These are phyloP conservation scores for Taphrina flavorubra DNA, from an alignment of 1,139 yeast genomes.

Conservation along the genomic window DNA sequence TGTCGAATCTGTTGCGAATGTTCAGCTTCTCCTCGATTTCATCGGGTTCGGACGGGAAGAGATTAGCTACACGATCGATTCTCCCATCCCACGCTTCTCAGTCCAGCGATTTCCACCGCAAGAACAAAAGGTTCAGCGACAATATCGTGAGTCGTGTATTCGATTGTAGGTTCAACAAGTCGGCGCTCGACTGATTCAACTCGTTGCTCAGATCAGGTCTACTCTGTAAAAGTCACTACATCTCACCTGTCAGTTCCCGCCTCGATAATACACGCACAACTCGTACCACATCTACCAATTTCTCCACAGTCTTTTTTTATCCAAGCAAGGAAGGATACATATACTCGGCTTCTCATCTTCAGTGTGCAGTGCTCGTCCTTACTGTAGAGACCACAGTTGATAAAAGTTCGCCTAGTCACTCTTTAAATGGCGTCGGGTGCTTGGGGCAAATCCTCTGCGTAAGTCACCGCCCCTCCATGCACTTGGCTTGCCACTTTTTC, in stretches of 20 bases:
- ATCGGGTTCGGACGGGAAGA: not conserved
- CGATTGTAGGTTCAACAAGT: no score
- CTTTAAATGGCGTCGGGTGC: conserved; percentile 25
- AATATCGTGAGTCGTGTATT: no score
- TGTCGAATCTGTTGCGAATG: not conserved
- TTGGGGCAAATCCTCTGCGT: conserved; percentile 30
- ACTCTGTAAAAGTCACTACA: no score
- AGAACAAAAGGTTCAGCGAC: no score
- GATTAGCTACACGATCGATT: not conserved
- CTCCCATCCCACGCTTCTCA: not conserved
- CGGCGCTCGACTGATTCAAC: no score
- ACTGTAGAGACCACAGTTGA: no score
- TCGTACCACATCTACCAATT: not conserved
- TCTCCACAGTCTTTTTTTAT: conserved; percentile 3
- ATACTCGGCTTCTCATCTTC: no score
- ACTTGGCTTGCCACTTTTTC: not conserved
- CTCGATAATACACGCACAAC: not conserved
- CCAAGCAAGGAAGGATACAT: no score
- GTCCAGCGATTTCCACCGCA: no score
- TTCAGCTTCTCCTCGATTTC: not conserved
- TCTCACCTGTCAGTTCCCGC: not conserved
- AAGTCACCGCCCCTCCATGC: not conserved
- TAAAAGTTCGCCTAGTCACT: conserved; percentile 5
- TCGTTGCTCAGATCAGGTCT: no score
- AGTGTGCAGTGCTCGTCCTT: no score